phyloP scores from a whole-genome alignment of 495 filamentous ascomycete genomes.

The Xanthoparmelia taractica region DNA sequence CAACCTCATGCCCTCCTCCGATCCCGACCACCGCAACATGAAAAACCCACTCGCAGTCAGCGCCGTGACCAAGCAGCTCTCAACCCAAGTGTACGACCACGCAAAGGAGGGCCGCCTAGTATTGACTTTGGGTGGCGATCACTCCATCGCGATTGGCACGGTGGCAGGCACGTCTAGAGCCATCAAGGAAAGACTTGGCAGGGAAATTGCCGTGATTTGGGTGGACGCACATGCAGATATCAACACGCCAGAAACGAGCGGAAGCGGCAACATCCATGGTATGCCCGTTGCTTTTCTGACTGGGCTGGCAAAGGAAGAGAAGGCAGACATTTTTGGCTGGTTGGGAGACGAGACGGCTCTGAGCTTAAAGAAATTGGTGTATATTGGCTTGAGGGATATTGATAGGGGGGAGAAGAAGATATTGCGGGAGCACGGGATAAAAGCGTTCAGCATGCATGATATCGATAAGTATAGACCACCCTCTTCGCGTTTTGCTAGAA shows the following conservation, averaged over 20 bases:
- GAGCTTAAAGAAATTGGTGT: constrained; percentile 82
- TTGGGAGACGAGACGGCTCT: constrained; percentile 55
- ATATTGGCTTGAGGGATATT: constrained; percentile 92
- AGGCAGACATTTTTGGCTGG: constrained; percentile 79
- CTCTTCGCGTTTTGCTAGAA: neutral
- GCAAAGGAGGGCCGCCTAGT: constrained; percentile 79
- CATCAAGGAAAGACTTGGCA: constrained; percentile 56
- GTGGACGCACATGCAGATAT: constrained; percentile 98
- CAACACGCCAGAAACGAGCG: constrained; percentile 86
- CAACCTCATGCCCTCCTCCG: constrained; percentile 61
- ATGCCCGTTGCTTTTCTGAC: constrained; percentile 96
- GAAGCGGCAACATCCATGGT: constrained; percentile 90
- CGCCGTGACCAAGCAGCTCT: constrained; percentile 73
- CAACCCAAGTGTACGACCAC: constrained; percentile 79
- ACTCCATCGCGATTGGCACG: constrained; percentile 92
- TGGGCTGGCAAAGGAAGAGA: constrained; percentile 65
- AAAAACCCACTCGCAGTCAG: constrained; percentile 85
- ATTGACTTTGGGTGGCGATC: constrained; percentile 90
- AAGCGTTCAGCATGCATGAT: constrained; percentile 97
- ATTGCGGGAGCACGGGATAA: constrained; percentile 78
- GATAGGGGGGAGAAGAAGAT: constrained; percentile 87
- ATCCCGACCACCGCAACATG: constrained; percentile 81
- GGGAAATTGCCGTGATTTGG: constrained; percentile 92
- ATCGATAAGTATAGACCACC: constrained; percentile 61
- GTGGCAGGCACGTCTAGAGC: constrained; percentile 79